Evolutionary conservation across 352 stramenopile species (phyloP), one percentile per base, ranked within the genome.

Genomic region (Globisporangium abappressorium): DNA sequence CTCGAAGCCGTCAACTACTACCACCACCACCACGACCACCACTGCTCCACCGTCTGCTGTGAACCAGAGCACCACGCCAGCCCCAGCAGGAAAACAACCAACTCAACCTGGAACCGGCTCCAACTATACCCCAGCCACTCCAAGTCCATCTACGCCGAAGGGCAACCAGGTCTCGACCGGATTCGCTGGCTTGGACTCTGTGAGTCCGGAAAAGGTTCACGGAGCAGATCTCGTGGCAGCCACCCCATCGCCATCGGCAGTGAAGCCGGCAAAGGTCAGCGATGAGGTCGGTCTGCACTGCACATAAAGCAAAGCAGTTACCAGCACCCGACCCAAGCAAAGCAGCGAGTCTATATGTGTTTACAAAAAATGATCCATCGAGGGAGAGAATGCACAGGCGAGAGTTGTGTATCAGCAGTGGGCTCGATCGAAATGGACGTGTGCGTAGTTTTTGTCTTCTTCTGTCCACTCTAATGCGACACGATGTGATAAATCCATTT

Each of bases 131-230:
- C 12, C 33, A 26, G 64, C 30, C n/a, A 69, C 64, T 24, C 56
- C 64, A 26, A 57, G 38, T n/a, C 64, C 56, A n/a, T 71, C 66
- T 15, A 67, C 54, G 14, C n/a, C 59, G 15, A 71, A 66, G 41
- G 58, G 49, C 38, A 46, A 20, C 6, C 41, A 49, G 22, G 4
- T 71, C n/a, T 34, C 66, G 51, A 64, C 66, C 1, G 66, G 55
- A 43, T 71, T 71, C 43, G 43, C 58, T 20, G 49, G 55, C 5
- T 62, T 71, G n/a, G 20, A 43, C n/a, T 59, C 53, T 24, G 46
- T 54, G 38, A 66, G 36, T 22, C 66, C 66, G 1, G 66, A 71
- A 36, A 71, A 71, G 41, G 66, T 71, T 12, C 66, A 71, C 53
- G 66, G 66, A 28, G 66, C 34, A 1, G 66, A 71, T 33, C 53